Conservation (phyloP, 192 early-diverging fungal genomes). For the Phycomyces nitens region DNA sequence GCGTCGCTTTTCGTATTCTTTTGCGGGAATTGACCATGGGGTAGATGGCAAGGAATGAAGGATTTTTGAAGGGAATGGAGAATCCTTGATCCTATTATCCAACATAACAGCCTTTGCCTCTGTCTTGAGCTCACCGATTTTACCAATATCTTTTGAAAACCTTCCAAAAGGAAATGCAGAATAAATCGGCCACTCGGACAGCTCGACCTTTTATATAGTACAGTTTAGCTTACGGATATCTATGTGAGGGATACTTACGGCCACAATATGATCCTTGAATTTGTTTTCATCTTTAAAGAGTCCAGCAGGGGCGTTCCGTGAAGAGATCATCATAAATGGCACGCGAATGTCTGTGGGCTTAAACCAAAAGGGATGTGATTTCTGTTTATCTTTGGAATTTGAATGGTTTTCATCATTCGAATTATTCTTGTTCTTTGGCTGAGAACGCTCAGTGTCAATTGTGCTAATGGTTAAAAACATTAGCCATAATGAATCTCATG, state of each 20-base stretch:
- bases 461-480: background rate
- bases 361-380: slow-evolving; percentile 62
- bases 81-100: slow-evolving; percentile 71
- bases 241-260: slow-evolving; percentile 17
- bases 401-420: background rate
- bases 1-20: slow-evolving; percentile 58
- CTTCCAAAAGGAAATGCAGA: slow-evolving; percentile 65
- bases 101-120: slow-evolving; percentile 74
- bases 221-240: no score
- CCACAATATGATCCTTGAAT: slow-evolving; percentile 47
- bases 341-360: slow-evolving; percentile 72
- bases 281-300: slow-evolving; percentile 53
- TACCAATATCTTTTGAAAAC: slow-evolving; percentile 65
- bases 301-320: slow-evolving; percentile 52
- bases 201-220: slow-evolving; percentile 45
- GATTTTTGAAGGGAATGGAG: slow-evolving; percentile 64
- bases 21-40: slow-evolving; percentile 78
- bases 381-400: slow-evolving; percentile 35
- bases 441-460: background rate
- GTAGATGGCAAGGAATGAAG: slow-evolving; percentile 61
- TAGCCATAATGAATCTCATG: no score
- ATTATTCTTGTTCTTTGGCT: background rate
- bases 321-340: slow-evolving; percentile 63
- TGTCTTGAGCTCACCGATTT: slow-evolving; percentile 67
- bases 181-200: slow-evolving; percentile 60